These are phyloP conservation scores for Podochytrium sp. DNA, from an alignment of 192 early-diverging fungal genomes.

Conservation along the genomic window DNA sequence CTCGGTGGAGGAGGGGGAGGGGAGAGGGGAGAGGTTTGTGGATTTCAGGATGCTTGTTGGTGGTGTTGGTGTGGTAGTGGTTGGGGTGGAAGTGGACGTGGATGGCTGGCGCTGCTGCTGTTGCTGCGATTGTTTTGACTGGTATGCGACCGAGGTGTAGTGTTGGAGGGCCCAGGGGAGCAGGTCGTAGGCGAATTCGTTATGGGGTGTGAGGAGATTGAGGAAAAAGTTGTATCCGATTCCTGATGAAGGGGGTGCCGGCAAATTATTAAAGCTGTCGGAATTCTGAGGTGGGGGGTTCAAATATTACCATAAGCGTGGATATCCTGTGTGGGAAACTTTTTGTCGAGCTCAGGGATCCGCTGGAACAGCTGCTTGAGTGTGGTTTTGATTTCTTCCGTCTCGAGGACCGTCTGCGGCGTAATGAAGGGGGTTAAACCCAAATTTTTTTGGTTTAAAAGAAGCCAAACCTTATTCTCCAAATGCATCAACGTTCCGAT, in stretches of 20 bases:
- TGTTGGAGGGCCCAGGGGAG: slow-evolving; percentile 58
- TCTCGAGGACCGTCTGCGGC: slow-evolving; percentile 49
- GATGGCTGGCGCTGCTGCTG: too few relatives aligned
- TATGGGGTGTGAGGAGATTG: slow-evolving; percentile 48
- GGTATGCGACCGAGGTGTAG: slow-evolving; percentile 34
- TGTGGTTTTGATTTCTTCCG: slow-evolving; percentile 50
- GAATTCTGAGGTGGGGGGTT: too few relatives aligned
- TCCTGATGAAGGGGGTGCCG: background rate
- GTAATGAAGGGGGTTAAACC: background rate
- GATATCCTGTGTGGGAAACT: background rate
- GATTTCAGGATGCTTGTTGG: too few relatives aligned
- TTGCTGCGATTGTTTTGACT: slow-evolving; percentile 10
- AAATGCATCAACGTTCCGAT: slow-evolving; percentile 47
- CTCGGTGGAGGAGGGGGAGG: slow-evolving; percentile 5
- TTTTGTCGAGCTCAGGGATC: slow-evolving; percentile 26
- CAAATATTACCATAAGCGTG: slow-evolving; percentile 13
- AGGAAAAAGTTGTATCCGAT: slow-evolving; percentile 48
- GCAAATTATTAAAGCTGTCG: too few relatives aligned
- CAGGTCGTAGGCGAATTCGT: slow-evolving; percentile 59
- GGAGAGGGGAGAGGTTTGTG: too few relatives aligned
- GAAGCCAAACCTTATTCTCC: slow-evolving; percentile 46
- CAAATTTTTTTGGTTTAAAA: background rate
- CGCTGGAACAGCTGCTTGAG: slow-evolving; percentile 51
- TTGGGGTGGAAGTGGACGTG: slow-evolving; percentile 12
- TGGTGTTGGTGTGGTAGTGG: background rate